Conservation (phyloP, 345 rosid species). For the Murraya paniculata region DNA sequence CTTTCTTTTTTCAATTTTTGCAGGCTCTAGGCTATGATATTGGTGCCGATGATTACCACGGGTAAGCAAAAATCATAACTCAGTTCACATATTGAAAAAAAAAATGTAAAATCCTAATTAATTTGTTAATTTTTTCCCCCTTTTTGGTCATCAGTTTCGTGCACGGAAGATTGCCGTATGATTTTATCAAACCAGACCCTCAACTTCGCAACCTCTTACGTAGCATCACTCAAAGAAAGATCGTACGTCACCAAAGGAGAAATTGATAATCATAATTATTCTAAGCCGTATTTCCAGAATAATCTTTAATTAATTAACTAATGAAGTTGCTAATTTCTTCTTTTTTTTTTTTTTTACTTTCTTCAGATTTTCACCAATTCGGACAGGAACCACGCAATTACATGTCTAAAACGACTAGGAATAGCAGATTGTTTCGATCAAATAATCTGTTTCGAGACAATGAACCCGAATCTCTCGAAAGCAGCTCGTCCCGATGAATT, state of each 20-base stretch:
- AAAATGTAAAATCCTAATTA: background rate
- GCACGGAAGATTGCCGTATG: constrained; percentile 94
- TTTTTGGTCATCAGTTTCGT: constrained; percentile 56
- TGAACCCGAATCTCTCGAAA: constrained; percentile 71
- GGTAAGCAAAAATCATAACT: constrained; percentile 29
- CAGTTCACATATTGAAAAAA: background rate
- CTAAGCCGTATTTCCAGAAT: background rate
- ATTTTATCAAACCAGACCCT: constrained; percentile 58
- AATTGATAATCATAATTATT: background rate
- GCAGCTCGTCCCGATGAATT: constrained; percentile 63
- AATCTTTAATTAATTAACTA: background rate
- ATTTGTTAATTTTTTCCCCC: background rate
- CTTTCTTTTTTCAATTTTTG: background rate
- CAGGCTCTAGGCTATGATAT: constrained; percentile 77
- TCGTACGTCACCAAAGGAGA: constrained; percentile 37
- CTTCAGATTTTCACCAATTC: constrained; percentile 85
- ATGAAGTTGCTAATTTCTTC: background rate
- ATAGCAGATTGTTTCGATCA: constrained; percentile 81
- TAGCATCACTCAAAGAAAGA: constrained; percentile 65
- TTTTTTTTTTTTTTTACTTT: background rate
- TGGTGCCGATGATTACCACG: constrained; percentile 84
- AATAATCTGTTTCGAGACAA: constrained; percentile 82
- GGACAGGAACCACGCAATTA: constrained; percentile 72
- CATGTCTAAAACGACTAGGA: constrained; percentile 50
- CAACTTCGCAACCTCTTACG: constrained; percentile 60